Evolutionary conservation across 1,139 yeast species (phyloP).

Genomic region (Blastobotrys elegans): DNA sequence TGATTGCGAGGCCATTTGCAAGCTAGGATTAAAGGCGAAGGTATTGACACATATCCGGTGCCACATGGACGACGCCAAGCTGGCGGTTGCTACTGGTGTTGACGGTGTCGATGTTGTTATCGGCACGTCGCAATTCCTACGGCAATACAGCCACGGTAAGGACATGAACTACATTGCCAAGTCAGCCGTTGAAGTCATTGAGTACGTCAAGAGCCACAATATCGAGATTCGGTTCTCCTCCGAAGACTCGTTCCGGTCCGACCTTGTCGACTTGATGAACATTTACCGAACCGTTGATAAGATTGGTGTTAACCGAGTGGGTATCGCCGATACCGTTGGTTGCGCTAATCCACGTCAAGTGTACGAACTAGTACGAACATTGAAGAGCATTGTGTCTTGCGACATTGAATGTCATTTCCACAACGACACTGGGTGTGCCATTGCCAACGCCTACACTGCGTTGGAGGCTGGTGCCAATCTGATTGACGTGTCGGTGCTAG

Average conservation of each 20-base stretch:
- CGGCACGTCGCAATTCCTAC: constrained; percentile 93
- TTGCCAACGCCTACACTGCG: constrained; percentile 97
- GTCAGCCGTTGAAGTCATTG: constrained; percentile 93
- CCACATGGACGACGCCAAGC: constrained; percentile 97
- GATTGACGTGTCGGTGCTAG: constrained; percentile 92
- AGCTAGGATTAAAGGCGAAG: constrained; percentile 92
- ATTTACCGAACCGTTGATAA: constrained; percentile 95
- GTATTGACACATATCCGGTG: constrained; percentile 90
- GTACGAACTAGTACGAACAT: constrained; percentile 89
- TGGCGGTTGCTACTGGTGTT: constrained; percentile 97
- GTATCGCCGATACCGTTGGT: constrained; percentile 99
- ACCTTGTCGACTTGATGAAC: constrained; percentile 88
- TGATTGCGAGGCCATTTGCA: constrained; percentile 98
- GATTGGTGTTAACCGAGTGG: constrained; percentile 97
- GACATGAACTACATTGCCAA: constrained; percentile 98
- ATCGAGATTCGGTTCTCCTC: constrained; percentile 96
- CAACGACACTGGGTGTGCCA: constrained; percentile 98
- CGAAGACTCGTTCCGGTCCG: constrained; percentile 97
- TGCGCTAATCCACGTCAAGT: constrained; percentile 99
- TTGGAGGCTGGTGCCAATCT: constrained; percentile 96
- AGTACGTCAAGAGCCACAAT: constrained; percentile 94
- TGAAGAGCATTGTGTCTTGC: constrained; percentile 89
- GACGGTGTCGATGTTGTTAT: constrained; percentile 99
- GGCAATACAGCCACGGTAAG: constrained; percentile 96
- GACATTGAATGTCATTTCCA: constrained; percentile 99